A percentile compares a stretch with the other conserved stretches of the same genome.
Evolutionary conservation across 2,329 filamentous ascomycete species (phyloP).

Genomic region (Fonsecaea multimorphosa): DNA sequence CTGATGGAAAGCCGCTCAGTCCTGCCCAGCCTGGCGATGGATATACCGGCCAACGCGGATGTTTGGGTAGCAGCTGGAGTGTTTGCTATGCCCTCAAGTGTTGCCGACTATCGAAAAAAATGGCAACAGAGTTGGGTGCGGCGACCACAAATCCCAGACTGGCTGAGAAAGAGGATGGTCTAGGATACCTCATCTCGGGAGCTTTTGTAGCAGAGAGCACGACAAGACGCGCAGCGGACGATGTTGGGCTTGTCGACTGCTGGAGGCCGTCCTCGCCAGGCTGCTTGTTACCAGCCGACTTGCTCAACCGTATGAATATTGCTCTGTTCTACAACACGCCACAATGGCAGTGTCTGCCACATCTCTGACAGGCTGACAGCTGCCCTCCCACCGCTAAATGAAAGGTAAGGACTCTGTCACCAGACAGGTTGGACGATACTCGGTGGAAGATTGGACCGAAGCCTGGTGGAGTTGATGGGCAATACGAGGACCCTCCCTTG

Average conservation of each 20-base stretch:
- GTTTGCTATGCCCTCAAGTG: conserved; percentile 69
- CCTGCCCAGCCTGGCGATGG: conserved; percentile 71
- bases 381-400: not conserved
- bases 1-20: conserved; percentile 73
- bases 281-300: too few species aligned
- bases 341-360: not conserved
- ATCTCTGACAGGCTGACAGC: not conserved
- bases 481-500: not conserved
- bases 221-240: not conserved
- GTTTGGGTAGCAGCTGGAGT: conserved; percentile 74
- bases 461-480: not conserved
- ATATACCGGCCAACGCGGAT: conserved; percentile 62
- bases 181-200: not conserved
- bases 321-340: not conserved
- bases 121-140: conserved; percentile 68
- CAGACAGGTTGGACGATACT: conserved; percentile 1
- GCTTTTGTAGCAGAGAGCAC: not conserved
- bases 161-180: conserved; percentile 47
- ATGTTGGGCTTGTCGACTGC: not conserved
- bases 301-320: not conserved
- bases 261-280: not conserved
- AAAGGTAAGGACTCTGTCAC: not conserved
- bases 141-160: conserved; percentile 64
- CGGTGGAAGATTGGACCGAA: conserved; percentile 23
- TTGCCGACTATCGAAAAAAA: conserved; percentile 57